Evolutionary conservation across 2,329 filamentous ascomycete genomes (phyloP).

Genomic region (Trichoderma arundinaceum): DNA sequence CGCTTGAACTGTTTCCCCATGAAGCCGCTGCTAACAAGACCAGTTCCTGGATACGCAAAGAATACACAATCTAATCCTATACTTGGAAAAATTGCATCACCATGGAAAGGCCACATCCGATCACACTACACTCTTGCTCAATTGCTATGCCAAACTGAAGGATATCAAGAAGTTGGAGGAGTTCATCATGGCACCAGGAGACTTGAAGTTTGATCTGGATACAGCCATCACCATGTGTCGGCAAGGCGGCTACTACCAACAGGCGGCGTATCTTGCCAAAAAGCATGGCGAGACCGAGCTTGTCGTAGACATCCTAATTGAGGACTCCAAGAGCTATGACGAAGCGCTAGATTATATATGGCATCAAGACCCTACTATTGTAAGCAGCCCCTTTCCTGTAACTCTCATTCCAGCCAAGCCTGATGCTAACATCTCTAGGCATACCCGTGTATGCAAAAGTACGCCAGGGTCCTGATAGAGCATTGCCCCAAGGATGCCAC

Average conservation of each 20-base stretch:
- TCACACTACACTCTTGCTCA: slow-evolving; percentile 90
- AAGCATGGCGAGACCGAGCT: slow-evolving; percentile 93
- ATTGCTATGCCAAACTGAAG: slow-evolving; percentile 98
- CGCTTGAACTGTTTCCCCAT: not conserved
- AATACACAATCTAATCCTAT: slow-evolving; percentile 96
- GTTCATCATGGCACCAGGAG: slow-evolving; percentile 94
- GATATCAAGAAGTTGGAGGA: slow-evolving; percentile 95
- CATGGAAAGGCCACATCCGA: slow-evolving; percentile 92
- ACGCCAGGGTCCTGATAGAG: slow-evolving; percentile 86
- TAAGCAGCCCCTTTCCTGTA: slow-evolving; percentile 51
- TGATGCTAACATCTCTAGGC: slow-evolving; percentile 60
- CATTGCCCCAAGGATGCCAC: slow-evolving; percentile 84
- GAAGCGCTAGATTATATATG: slow-evolving; percentile 93
- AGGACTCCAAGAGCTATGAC: slow-evolving; percentile 88
- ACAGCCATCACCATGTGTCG: slow-evolving; percentile 97
- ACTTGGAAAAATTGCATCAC: slow-evolving; percentile 94
- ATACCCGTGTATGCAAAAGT: slow-evolving; percentile 91
- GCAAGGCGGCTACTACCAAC: slow-evolving; percentile 95
- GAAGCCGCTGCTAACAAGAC: not conserved
- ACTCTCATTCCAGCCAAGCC: not conserved
- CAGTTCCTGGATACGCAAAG: slow-evolving; percentile 95
- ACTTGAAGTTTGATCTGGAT: slow-evolving; percentile 94
- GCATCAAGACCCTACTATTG: slow-evolving; percentile 77
- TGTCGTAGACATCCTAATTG: slow-evolving; percentile 93
- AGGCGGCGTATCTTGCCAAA: slow-evolving; percentile 92